Base-by-base conservation (phyloP, 352 stramenopile genomes). In the Pythium coloratum region DNA sequence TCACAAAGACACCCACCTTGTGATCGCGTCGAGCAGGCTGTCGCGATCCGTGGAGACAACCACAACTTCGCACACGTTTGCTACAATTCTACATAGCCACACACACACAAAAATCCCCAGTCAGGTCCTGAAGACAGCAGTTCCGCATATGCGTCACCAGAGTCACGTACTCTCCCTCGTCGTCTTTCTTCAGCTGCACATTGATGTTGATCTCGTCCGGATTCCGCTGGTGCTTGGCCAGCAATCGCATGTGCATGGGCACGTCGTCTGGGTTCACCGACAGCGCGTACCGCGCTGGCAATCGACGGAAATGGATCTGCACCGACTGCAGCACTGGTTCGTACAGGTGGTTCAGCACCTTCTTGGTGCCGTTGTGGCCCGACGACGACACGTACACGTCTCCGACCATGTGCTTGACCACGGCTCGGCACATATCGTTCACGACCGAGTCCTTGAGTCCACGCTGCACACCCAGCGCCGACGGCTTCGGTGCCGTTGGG, bases 321-420 rank as follows among this genome's bases (percentile, higher is more conserved):
- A 95, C 87, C 0, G 85, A 92, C 59, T 90, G 77, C 36, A 95
- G 79, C n/a, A 95, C 87, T 2, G 87, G 87, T 42, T 91, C 84
- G 71, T 95, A 95, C 55, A 95, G 61, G 62, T 95, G 87, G 56
- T 95, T 95, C 34, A 93, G 69, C 59, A 93, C 87, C 67, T 91
- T 91, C 46, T 88, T 88, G 36, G 80, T 75, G 24, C 85, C 85
- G 30, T 89, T 78, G 2, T 84, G 84, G 0, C 76, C 80, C 0
- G 83, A 89, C 0, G 83, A 85, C 44, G 82, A 84, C 55, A 94
- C 86, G 55, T 94, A 94, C 62, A 92, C 81, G 61, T 95, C 87
- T 30, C 87, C 87, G 32, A 95, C 87, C 85, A 95, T 95, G 72
- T 95, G 87, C 74, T 95, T 95, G 50, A 91, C 87, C 0, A 95